A percentile compares a stretch with the other conserved stretches of the same genome.
phyloP scores from a whole-genome alignment of 1,139 yeast genomes.

The Yamadazyma conglobata region DNA sequence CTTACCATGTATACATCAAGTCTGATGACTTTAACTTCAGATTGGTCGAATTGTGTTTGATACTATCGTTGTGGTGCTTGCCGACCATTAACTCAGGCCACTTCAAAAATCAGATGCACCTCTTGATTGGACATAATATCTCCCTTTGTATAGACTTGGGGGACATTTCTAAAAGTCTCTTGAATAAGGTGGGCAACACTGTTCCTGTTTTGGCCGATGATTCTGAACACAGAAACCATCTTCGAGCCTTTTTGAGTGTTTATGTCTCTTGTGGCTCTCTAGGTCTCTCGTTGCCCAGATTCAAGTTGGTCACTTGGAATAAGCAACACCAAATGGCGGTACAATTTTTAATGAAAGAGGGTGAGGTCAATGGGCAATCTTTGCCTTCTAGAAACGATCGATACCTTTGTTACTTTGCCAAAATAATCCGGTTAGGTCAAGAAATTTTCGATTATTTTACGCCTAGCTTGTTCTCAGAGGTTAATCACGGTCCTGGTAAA shows the following conservation, averaged over 20 bases:
- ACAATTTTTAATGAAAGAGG: slow-evolving; percentile 25
- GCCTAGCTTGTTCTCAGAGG: slow-evolving; percentile 13
- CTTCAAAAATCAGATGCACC: slow-evolving; percentile 48
- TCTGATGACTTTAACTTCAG: slow-evolving; percentile 41
- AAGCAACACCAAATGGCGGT: slow-evolving; percentile 40
- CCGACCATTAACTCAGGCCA: slow-evolving; percentile 51
- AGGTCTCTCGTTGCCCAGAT: slow-evolving; percentile 48
- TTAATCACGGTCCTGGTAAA: slow-evolving; percentile 2
- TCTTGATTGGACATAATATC: slow-evolving; percentile 42
- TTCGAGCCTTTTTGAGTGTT: slow-evolving; percentile 43
- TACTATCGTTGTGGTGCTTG: slow-evolving; percentile 48
- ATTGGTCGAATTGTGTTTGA: slow-evolving; percentile 40
- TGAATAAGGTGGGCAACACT: slow-evolving; percentile 12
- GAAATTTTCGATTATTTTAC: slow-evolving; percentile 35
- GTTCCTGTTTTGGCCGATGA: slow-evolving; percentile 20
- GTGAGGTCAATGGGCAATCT: slow-evolving; percentile 19
- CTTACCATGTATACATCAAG: slow-evolving; percentile 40
- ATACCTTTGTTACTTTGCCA: slow-evolving; percentile 37
- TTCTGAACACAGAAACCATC: slow-evolving; percentile 34
- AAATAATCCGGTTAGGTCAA: slow-evolving; percentile 41
- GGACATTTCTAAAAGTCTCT: slow-evolving; percentile 23
- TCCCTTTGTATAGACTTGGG: slow-evolving; percentile 50
- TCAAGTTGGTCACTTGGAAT: slow-evolving; percentile 47
- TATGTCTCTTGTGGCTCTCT: slow-evolving; percentile 50
- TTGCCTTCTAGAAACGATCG: slow-evolving; percentile 26